These are phyloP conservation scores for Phoma sp. DNA, from an alignment of 2,329 filamentous ascomycete species.

Conservation along the genomic window DNA sequence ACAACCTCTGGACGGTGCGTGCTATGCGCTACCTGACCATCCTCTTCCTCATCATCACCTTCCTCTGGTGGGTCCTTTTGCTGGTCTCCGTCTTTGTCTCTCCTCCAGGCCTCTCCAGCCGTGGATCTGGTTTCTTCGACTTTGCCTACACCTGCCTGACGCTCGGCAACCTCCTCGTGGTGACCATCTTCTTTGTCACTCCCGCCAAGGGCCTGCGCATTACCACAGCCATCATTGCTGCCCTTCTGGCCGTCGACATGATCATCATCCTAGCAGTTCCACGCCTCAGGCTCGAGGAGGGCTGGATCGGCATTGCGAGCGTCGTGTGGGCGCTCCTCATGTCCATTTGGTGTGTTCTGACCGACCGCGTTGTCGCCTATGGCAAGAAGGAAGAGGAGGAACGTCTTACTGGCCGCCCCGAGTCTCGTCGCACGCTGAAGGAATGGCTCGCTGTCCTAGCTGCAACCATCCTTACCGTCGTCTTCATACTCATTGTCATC, in stretches of 20 bases:
- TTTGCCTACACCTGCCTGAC: constrained; percentile 84
- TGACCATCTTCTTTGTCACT: constrained; percentile 84
- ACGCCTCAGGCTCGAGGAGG: constrained; percentile 79
- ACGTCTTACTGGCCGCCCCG: constrained; percentile 84
- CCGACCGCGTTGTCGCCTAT: constrained; percentile 85
- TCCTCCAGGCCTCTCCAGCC: constrained; percentile 81
- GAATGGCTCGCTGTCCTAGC: constrained; percentile 85
- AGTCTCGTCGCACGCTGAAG: constrained; percentile 78
- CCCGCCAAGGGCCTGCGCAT: constrained; percentile 82
- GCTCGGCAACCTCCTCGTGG: constrained; percentile 74
- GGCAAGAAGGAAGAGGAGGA: constrained; percentile 94
- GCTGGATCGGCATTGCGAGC: constrained; percentile 87
- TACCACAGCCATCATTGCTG: constrained; percentile 70
- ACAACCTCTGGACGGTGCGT: constrained; percentile 92
- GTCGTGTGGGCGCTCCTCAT: constrained; percentile 84
- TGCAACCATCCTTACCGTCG: constrained; percentile 72
- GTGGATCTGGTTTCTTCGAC: constrained; percentile 90
- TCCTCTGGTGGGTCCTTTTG: constrained; percentile 91
- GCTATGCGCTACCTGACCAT: constrained; percentile 79
- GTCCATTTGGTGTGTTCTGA: constrained; percentile 77
- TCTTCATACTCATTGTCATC: constrained; percentile 72
- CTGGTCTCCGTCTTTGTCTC: constrained; percentile 92
- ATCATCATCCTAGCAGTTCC: constrained; percentile 80
- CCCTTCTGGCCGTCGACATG: constrained; percentile 74
- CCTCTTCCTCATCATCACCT: constrained; percentile 74